These are phyloP conservation scores for Avena eriantha DNA, from an alignment of 176 grass and related monocot genomes.

Conservation along the genomic window DNA sequence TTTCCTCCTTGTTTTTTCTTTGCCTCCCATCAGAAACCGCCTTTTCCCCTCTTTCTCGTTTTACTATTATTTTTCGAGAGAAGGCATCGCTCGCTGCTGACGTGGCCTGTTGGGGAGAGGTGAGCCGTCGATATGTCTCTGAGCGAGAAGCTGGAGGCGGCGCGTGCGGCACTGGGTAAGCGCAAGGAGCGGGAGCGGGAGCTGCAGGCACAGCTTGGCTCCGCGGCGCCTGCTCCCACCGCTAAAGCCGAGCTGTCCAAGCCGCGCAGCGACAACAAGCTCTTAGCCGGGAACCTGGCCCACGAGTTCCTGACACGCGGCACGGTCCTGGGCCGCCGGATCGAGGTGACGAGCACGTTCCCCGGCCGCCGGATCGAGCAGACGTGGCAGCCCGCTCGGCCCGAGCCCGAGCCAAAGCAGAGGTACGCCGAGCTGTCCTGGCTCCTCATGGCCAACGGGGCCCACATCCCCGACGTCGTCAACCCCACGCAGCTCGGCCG, in stretches of 20 bases:
- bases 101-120: constrained; percentile 25
- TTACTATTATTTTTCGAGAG: not conserved
- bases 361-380: constrained; percentile 56
- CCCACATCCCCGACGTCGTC: constrained; percentile 74
- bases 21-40: not conserved
- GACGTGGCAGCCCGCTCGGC: not conserved
- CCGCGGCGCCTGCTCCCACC: not conserved
- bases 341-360: constrained; percentile 49
- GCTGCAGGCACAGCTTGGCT: too few species aligned
- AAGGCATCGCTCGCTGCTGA: constrained; percentile 34
- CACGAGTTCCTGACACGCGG: constrained; percentile 80
- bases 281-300: constrained; percentile 77
- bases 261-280: constrained; percentile 41
- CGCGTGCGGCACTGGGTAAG: constrained; percentile 65
- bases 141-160: constrained; percentile 58
- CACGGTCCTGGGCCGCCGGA: constrained; percentile 62
- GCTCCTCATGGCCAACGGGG: constrained; percentile 58
- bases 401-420: constrained; percentile 38
- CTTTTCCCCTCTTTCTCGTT: not conserved
- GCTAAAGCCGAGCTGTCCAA: constrained; percentile 51
- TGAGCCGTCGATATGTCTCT: constrained; percentile 62
- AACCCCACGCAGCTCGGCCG: constrained; percentile 82
- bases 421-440: constrained; percentile 61
- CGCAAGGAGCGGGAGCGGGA: constrained; percentile 58
- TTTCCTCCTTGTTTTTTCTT: not conserved